Conservation (phyloP, 768 basidiomycete genomes). For the Amanita muscaria region DNA sequence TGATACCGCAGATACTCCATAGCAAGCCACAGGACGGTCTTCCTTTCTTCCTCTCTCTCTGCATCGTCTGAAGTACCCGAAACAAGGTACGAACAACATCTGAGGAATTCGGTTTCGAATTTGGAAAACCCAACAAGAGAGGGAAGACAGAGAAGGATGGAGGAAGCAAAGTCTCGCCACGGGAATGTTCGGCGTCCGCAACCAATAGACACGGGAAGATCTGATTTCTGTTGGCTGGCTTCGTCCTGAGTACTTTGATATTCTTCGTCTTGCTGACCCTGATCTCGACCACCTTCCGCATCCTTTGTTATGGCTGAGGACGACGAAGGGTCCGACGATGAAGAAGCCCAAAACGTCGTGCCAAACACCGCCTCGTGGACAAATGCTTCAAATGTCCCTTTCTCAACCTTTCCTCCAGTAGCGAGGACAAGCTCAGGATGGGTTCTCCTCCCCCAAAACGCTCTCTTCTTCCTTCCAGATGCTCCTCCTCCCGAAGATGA, state of each 20-base stretch:
- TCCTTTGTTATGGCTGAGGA: no score
- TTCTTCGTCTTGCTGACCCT: neutral
- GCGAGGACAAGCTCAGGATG: conserved; percentile 59
- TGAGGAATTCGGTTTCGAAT: conserved; percentile 64
- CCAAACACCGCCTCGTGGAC: conserved; percentile 77
- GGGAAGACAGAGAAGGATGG: conserved; percentile 55
- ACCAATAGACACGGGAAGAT: conserved; percentile 4
- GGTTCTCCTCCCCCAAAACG: conserved; percentile 68
- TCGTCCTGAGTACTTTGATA: conserved; percentile 11
- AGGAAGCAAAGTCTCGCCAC: conserved; percentile 60
- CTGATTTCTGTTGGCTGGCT: conserved; percentile 12
- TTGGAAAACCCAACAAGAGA: conserved; percentile 39
- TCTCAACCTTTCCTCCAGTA: conserved; percentile 37
- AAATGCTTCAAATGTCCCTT: conserved; percentile 71
- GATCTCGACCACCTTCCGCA: neutral
- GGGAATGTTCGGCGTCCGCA: conserved; percentile 13
- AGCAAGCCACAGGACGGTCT: conserved; percentile 55
- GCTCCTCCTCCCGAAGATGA: conserved; percentile 11
- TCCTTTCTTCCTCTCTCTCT: conserved; percentile 29
- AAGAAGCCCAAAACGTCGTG: conserved; percentile 44
- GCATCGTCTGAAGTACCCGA: conserved; percentile 37
- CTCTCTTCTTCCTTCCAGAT: conserved; percentile 46
- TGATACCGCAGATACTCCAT: conserved; percentile 56
- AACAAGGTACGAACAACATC: conserved; percentile 59
- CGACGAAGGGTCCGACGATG: no score